A percentile compares a stretch with the other conserved stretches of the same genome.
Conservation (phyloP, 805 yeast genomes). For the Blastobotrys attinorum region DNA sequence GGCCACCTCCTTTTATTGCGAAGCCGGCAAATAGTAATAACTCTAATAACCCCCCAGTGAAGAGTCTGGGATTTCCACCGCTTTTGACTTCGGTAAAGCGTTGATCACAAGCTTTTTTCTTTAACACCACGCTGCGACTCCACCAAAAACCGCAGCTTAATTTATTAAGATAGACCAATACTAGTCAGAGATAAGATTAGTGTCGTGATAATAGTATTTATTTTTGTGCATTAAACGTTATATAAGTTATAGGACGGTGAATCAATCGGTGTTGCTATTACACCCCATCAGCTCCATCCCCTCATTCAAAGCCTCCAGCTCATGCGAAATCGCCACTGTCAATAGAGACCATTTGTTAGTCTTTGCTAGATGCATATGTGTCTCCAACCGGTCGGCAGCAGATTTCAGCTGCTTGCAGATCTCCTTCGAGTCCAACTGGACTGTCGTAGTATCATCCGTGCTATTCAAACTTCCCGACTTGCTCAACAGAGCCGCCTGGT, state of each 20-base stretch:
- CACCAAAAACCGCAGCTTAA: too few relatives aligned
- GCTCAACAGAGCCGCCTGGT: background rate
- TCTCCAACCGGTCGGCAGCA: constrained; percentile 10
- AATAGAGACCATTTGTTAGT: constrained; percentile 22
- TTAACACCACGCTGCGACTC: too few relatives aligned
- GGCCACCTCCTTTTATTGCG: background rate
- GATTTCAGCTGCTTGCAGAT: constrained; percentile 11
- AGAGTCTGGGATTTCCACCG: constrained; percentile 22
- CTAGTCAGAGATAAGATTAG: too few relatives aligned
- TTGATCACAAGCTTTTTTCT: too few relatives aligned
- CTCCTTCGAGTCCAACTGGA: constrained; percentile 2
- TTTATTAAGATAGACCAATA: too few relatives aligned
- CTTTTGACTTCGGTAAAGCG: constrained; percentile 10
- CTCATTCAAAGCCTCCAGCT: constrained; percentile 19
- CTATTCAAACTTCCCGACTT: background rate
- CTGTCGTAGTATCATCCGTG: too few relatives aligned
- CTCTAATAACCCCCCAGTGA: constrained; percentile 11
- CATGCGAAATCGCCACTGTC: constrained; percentile 26
- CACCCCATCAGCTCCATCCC: constrained; percentile 18
- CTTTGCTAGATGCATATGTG: constrained; percentile 13
- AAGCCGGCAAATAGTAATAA: background rate
- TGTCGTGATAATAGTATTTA: too few relatives aligned
- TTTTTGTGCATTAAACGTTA: too few relatives aligned
- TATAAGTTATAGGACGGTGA: too few relatives aligned
- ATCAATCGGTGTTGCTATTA: too few relatives aligned